Evolutionary conservation across 768 basidiomycete genomes (phyloP), one percentile per base, ranked within the genome.

Genomic region (Strobilomyces confusus): DNA sequence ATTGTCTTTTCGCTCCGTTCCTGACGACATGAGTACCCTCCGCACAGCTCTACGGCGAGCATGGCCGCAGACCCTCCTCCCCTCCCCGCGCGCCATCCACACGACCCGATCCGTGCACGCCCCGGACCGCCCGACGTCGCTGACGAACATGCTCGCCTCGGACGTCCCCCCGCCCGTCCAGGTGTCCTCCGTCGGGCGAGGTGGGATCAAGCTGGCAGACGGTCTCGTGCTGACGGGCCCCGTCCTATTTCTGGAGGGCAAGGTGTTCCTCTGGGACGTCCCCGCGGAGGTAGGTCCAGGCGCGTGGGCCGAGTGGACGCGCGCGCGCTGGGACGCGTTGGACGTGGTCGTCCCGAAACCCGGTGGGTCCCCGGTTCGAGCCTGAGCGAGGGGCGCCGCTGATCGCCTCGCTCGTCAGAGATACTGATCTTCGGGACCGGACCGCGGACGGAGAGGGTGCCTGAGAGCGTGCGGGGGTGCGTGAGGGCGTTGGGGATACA

Each of bases 361-460:
- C 43, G 95, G 95, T 93, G 55, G 1, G 65, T 20, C 13, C 11
- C 34, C n/a, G 17, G 14, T 15, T 4, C 34, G 34, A 34, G 34
- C 14, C 5, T 34, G 34, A 11, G n/a, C 34, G 8, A 17, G 34
- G 11, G 7, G 13, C 4, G 29, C 9, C 34, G n/a, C 34, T 42
- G 37, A 23, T 44, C 22, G 34, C 13, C 1, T 3, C 9, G 15
- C 7, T 44, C 11, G n/a, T 2, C 55, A 98, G 95, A 99, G 67
- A 91, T 99, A 36, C 70, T 98, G 29, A 68, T 98, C 2, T 74
- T 99, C 14, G 95, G 95, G 0, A 97, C 95, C 1, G 95, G 95
- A 0, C 78, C 76, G 57, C 77, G 76, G 7, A 78, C 87, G 20
- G 71, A 83, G 5, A 85, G 86, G 48, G 83, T 88, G 1, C 94